Evolutionary conservation across 345 rosid species (phyloP), one percentile per base, ranked within the genome.

Genomic region (Erodium maritimum): DNA sequence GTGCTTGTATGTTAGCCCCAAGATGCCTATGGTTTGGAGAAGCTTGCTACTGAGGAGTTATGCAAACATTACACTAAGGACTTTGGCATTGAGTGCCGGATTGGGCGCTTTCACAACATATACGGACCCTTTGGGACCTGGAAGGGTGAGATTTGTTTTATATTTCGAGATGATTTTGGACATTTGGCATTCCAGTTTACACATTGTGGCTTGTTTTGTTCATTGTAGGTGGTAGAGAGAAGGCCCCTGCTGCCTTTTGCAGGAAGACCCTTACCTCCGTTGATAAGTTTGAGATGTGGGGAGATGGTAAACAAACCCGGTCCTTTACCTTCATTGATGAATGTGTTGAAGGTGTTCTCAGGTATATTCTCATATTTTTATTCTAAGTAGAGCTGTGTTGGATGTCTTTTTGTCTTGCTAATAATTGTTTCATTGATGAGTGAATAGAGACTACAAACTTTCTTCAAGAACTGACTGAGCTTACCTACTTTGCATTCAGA

Each of bases 171-270:
- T 55, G 59, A 56, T 61, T 50, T 13, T 7, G 18, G 19, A 56
- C 19, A 25, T 52, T 42, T 33, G 5, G 10, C 54, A 18, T 69
- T 10, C 21, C 17, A 57, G 18, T 7, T 10, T 46, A 18, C 48
- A n/a, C 17, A 19, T 11, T 51, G 25, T 52, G 50, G 46, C 19
- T 34, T 45, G 62, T 21, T 9, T 42, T 19, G 42, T 59, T 50
- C 46, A 50, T 25, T 57, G 18, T 67, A 94, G 99, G 99, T 82
- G 99, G 99, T 42, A 78, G 99, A 79, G 97, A 90, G 75, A 94
- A 90, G 80, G 99, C 99, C 61, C 97, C 99, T 17, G 99, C 99
- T 78, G 99, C 99, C 51, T 90, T 94, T 68, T 94, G 99, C 78
- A 75, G 99, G 67, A 94, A 94, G 79, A 70, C 91, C 51, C 55